phyloP scores from a whole-genome alignment of 148 eudicot species.

The Nepenthes gracilis region DNA sequence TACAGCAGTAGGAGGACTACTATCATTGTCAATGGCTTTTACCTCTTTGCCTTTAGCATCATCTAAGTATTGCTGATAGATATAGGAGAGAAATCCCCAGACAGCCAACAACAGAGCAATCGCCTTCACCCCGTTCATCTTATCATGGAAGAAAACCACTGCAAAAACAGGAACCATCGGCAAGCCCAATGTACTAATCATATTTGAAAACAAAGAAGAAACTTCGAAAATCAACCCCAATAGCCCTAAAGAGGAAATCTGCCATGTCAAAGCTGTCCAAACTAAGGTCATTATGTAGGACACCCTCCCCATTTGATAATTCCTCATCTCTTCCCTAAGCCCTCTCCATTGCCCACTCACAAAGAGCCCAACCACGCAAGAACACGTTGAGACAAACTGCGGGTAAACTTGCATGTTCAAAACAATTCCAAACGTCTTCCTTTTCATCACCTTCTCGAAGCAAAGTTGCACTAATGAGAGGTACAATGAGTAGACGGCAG shows the following conservation, averaged over 20 bases:
- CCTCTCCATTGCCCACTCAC: conserved; percentile 36
- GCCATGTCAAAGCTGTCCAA: conserved; percentile 40
- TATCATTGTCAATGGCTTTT: background rate
- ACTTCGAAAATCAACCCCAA: conserved; percentile 34
- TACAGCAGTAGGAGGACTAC: no score
- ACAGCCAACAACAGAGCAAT: conserved; percentile 28
- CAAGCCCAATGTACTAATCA: conserved; percentile 34
- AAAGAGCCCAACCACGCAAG: conserved; percentile 30
- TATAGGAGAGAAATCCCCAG: conserved; percentile 46
- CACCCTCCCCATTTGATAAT: conserved; percentile 18
- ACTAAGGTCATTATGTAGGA: conserved; percentile 34
- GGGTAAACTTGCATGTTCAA: conserved; percentile 26
- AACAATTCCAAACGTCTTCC: conserved; percentile 14
- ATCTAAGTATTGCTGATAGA: conserved; percentile 42
- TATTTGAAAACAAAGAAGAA: conserved; percentile 37
- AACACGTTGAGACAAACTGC: conserved; percentile 20
- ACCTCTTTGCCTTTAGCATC: conserved; percentile 4
- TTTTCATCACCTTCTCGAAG: conserved; percentile 29
- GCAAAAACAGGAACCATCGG: conserved; percentile 41
- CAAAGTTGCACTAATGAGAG: conserved; percentile 25
- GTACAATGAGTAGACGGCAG: conserved; percentile 24
- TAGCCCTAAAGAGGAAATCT: conserved; percentile 22
- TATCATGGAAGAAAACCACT: conserved; percentile 36
- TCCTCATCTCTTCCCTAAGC: conserved; percentile 22
- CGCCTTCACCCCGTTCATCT: conserved; percentile 37